Evolutionary conservation across 208 protist species (phyloP).

Genomic region (Trypanosoma scelopori): DNA sequence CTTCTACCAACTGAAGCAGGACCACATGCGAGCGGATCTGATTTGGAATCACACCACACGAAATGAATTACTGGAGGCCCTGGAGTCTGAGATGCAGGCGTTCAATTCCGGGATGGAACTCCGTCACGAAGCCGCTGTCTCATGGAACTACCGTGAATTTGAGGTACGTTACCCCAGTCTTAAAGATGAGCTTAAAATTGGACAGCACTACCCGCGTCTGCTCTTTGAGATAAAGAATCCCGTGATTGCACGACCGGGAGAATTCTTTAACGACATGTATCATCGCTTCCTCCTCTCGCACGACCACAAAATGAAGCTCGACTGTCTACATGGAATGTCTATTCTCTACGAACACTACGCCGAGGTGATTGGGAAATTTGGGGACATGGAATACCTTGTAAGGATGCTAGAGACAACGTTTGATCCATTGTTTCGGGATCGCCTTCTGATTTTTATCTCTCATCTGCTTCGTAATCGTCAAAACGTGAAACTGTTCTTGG

Average conservation of each 20-base stretch:
- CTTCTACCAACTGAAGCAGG: constrained; percentile 81
- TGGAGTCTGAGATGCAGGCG: constrained; percentile 83
- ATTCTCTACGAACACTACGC: constrained; percentile 89
- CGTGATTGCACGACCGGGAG: constrained; percentile 67
- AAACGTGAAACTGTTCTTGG: constrained; percentile 94
- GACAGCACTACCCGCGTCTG: constrained; percentile 86
- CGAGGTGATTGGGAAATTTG: constrained; percentile 78
- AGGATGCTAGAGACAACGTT: constrained; percentile 71
- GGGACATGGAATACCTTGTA: constrained; percentile 84
- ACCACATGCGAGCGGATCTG: constrained; percentile 88
- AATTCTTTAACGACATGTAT: constrained; percentile 94
- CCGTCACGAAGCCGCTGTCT: constrained; percentile 35
- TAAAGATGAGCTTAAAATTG: constrained; percentile 85
- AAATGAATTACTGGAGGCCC: constrained; percentile 78
- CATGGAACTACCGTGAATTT: constrained; percentile 95
- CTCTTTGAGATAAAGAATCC: constrained; percentile 82
- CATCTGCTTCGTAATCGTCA: constrained; percentile 58
- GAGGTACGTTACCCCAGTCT: constrained; percentile 91
- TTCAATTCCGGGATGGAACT: constrained; percentile 56
- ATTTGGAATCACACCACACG: constrained; percentile 94
- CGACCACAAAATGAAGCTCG: constrained; percentile 46
- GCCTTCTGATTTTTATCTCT: constrained; percentile 82
- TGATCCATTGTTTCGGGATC: constrained; percentile 83
- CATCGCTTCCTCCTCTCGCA: constrained; percentile 91
- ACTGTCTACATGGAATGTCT: constrained; percentile 90